Percentiles rank a stretch among this genome's conserved stretches.
Conservation (phyloP, 2,329 filamentous ascomycete genomes). For the Hypoxylon sp. region DNA sequence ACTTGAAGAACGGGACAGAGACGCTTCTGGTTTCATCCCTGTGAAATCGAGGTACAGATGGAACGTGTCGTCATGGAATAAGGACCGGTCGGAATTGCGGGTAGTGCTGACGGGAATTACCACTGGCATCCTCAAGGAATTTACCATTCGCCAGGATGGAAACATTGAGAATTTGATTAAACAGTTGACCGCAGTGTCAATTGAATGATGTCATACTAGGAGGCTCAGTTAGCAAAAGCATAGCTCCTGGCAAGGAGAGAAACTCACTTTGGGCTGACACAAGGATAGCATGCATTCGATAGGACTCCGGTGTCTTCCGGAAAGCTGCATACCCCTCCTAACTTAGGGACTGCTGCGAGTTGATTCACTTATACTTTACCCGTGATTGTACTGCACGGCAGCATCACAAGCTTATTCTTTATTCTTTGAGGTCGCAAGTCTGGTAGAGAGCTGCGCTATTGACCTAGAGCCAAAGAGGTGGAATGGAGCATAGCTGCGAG, state of each 20-base stretch:
- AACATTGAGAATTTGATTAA: constrained; percentile 25
- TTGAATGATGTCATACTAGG: neutral
- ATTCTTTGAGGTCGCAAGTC: neutral
- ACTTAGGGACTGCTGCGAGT: neutral
- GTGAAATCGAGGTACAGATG: constrained; percentile 26
- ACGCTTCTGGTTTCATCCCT: constrained; percentile 33
- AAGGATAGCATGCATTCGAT: neutral
- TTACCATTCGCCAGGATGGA: constrained; percentile 26
- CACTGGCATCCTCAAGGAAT: constrained; percentile 20
- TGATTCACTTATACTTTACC: neutral
- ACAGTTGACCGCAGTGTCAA: constrained; percentile 1
- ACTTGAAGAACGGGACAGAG: constrained; percentile 33
- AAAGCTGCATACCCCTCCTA: neutral
- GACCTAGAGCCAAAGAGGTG: neutral
- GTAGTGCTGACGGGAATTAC: constrained; percentile 25
- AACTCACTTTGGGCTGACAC: constrained; percentile 2
- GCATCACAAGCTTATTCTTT: neutral
- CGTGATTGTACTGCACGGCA: neutral
- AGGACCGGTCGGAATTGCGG: constrained; percentile 36
- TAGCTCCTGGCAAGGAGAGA: neutral
- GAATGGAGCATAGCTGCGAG: neutral
- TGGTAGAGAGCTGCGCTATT: neutral
- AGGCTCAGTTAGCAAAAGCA: constrained; percentile 4
- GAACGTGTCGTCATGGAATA: constrained; percentile 34
- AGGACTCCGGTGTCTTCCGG: neutral